Evolutionary conservation across 495 filamentous ascomycete species (phyloP).

Genomic region (Oleoguttula mirabilis): DNA sequence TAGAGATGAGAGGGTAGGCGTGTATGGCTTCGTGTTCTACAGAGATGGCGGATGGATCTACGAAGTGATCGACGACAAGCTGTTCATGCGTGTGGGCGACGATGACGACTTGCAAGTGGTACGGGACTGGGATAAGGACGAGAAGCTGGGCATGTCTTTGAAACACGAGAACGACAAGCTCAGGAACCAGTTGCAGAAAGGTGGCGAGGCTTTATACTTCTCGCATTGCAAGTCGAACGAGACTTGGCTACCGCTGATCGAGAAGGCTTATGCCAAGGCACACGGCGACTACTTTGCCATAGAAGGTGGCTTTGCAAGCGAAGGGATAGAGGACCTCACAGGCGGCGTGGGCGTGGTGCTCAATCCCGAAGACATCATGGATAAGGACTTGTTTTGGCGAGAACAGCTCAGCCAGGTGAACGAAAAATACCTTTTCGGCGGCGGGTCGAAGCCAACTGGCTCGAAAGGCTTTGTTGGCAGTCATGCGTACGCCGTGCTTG

Average conservation of each 20-base stretch:
- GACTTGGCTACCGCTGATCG: constrained; percentile 86
- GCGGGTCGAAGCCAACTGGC: constrained; percentile 43
- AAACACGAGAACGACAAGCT: constrained; percentile 61
- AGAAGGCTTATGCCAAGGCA: constrained; percentile 94
- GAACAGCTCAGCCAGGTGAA: constrained; percentile 79
- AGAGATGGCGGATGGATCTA: constrained; percentile 89
- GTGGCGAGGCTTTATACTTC: constrained; percentile 70
- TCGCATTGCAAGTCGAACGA: constrained; percentile 82
- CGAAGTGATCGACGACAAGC: constrained; percentile 75
- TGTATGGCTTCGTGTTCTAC: constrained; percentile 91
- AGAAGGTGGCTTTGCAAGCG: constrained; percentile 69
- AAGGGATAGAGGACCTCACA: constrained; percentile 86
- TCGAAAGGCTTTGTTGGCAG: constrained; percentile 65
- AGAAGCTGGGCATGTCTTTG: constrained; percentile 9
- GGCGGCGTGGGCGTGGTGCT: constrained; percentile 81
- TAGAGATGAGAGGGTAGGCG: constrained; percentile 65
- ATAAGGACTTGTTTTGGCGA: constrained; percentile 80
- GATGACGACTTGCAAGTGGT: constrained; percentile 50
- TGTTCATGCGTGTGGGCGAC: constrained; percentile 72
- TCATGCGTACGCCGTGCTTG: constrained; percentile 88
- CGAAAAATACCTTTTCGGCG: constrained; percentile 78
- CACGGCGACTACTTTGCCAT: constrained; percentile 82
- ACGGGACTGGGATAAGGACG: constrained; percentile 11
- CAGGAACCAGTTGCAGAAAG: constrained; percentile 59
- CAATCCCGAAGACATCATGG: constrained; percentile 62